These are phyloP conservation scores for Santalum album DNA, from an alignment of 164 flowering plant species.

Conservation along the genomic window DNA sequence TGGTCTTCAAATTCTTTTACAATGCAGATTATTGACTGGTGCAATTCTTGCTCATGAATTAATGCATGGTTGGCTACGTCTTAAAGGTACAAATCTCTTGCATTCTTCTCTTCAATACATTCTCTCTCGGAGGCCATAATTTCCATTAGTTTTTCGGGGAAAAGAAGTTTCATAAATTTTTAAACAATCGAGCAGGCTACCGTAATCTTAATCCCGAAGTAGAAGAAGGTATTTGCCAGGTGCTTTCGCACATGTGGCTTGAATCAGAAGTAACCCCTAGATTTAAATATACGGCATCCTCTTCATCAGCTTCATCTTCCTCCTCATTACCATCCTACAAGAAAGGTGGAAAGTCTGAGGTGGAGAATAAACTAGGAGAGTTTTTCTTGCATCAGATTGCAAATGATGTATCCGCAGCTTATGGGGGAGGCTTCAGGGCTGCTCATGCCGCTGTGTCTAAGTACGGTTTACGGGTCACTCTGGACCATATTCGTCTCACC, in stretches of 20 bases:
- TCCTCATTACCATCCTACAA: slow-evolving; percentile 50
- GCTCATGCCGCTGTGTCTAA: slow-evolving; percentile 77
- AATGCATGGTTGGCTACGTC: slow-evolving; percentile 97
- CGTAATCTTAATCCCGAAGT: slow-evolving; percentile 71
- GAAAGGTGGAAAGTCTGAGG: slow-evolving; percentile 59
- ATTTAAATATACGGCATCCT: slow-evolving; percentile 43
- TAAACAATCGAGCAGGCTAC: slow-evolving; percentile 52
- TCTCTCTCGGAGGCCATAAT: too few relatives aligned
- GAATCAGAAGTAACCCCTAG: slow-evolving; percentile 81
- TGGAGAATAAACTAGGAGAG: slow-evolving; percentile 71
- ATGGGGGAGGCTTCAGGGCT: slow-evolving; percentile 82
- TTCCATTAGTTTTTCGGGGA: too few relatives aligned
- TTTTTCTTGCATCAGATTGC: slow-evolving; percentile 88
- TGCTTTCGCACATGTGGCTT: slow-evolving; percentile 89
- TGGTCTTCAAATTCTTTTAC: too few relatives aligned
- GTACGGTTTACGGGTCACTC: slow-evolving; percentile 71
- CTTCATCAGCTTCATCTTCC: slow-evolving; percentile 46
- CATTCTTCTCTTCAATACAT: not conserved
- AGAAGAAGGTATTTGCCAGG: slow-evolving; percentile 96
- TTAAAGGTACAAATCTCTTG: slow-evolving; percentile 45
- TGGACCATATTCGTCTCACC: slow-evolving; percentile 69
- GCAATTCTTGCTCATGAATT: slow-evolving; percentile 94
- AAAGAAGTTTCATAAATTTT: too few relatives aligned
- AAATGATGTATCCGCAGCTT: slow-evolving; percentile 74
- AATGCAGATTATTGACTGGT: slow-evolving; percentile 79